phyloP scores from a whole-genome alignment of 305 asterid species.

The Fraxinus floribunda region DNA sequence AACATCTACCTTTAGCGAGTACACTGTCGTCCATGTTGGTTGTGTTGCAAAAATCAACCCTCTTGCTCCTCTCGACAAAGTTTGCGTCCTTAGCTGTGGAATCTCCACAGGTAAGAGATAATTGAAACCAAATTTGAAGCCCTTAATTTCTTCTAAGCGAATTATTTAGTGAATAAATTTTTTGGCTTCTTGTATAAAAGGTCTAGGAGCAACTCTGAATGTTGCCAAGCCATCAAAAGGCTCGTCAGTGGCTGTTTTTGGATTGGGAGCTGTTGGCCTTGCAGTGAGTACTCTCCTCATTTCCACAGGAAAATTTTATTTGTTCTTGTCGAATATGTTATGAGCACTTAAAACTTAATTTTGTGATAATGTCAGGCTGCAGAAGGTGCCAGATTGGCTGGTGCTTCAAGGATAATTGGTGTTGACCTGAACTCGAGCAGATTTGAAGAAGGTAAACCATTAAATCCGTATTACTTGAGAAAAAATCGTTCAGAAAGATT shows the following conservation, averaged over 20 bases:
- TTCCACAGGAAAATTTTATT: background rate
- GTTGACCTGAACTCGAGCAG: slow-evolving; percentile 59
- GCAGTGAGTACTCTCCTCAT: slow-evolving; percentile 39
- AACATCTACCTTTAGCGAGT: slow-evolving; percentile 65
- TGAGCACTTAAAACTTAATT: background rate
- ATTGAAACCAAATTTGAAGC: background rate
- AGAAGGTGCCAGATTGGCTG: slow-evolving; percentile 55
- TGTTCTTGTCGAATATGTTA: background rate
- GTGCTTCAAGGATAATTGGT: slow-evolving; percentile 77
- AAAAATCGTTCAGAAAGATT: background rate
- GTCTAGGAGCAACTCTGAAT: slow-evolving; percentile 70
- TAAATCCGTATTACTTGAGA: background rate
- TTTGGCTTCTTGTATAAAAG: slow-evolving; percentile 23
- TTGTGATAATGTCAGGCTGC: slow-evolving; percentile 40
- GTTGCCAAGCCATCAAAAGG: slow-evolving; percentile 69
- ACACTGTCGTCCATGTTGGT: slow-evolving; percentile 62
- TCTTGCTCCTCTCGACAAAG: slow-evolving; percentile 60
- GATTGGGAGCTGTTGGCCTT: slow-evolving; percentile 71
- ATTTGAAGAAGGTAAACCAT: slow-evolving; percentile 48
- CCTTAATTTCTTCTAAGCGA: background rate
- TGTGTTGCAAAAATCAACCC: slow-evolving; percentile 61
- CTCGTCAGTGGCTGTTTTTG: slow-evolving; percentile 60
- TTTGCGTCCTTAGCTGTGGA: slow-evolving; percentile 60
- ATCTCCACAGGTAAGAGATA: slow-evolving; percentile 52
- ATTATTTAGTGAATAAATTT: background rate